Base-by-base conservation (phyloP, 2,329 filamentous ascomycete genomes). In the Alternaria dauci region DNA sequence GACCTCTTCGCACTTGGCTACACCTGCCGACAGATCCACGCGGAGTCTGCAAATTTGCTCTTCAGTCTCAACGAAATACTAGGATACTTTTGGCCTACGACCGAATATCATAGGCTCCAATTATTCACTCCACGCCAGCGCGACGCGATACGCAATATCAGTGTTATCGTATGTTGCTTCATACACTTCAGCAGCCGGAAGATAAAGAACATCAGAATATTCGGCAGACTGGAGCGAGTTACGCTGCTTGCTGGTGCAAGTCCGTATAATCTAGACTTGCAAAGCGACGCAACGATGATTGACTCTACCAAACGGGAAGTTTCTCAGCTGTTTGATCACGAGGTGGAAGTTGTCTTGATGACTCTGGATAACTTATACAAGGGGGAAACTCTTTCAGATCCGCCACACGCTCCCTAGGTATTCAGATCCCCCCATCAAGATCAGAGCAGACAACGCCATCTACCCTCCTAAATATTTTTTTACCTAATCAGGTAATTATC, bases 1-100 rank as follows among this genome's bases (percentile, higher is more conserved):
- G 16, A 26, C 26, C 25, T 46, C 42, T 30, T 46, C 16, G 42
- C 25, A 18, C 42, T 46, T 28, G 26, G 42, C 25, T 14, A 30
- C n/a, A 46, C 42, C 3, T 55, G 52, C 23, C 52, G 42, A 38
- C 52, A 55, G n/a, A 44, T 16, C 8, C 14, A 47, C n/a, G 34
- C 42, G 11, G 52, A 55, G 30, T 47, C 52, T 18, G 28, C 32
- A 5, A 3, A n/a, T n/a, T 38, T 55, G 30, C 36, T 43, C 18
- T 54, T 46, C 18, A 18, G 20, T 23, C 23, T 44, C 6, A 54
- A 54, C 14, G 16, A 46, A 8, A 23, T 54, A 8, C 3, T 46
- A 4, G 25, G 42, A 23, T 9, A 9, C 1, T 44, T 25, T n/a
- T n/a, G 16, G 12, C 28, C 42, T 7, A 28, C 1, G 25, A n/a